Evolutionary conservation across 2,329 filamentous ascomycete species (phyloP), one percentile per base, ranked within the genome.

Genomic region (Taxawa tesnikishii): DNA sequence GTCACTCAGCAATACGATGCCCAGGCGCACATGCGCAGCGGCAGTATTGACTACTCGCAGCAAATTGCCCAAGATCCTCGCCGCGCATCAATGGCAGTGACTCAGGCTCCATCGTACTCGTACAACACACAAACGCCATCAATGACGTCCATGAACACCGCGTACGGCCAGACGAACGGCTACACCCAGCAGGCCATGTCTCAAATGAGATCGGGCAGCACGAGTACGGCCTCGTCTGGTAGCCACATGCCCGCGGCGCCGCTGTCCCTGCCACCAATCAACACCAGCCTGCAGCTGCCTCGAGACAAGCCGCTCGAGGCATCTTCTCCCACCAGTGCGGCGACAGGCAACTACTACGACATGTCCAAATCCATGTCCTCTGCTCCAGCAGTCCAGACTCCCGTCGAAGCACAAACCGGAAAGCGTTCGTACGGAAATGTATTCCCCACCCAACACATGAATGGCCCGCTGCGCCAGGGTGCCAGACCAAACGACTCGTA

Each of bases 341-440:
- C 26, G 10, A 29, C 18, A 14, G 27, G 26, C 8, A 21, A 27
- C 32, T 38, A 14, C 33, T 38, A 30, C 23, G 37, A 32, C 15
- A 29, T 26, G 28, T 32, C 17, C 31, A 33, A 33, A 31, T 21
- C 29, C 32, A 32, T 28, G 21, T 26, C 18, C 26, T 30, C 32
- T 35, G 25, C 29, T 29, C 36, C 25, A 23, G 26, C 16, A 21
- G 31, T 15, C 30, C 15, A 13, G 15, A 29, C 26, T 26, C 26
- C 32, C 36, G 50, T 45, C 34, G 41, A 40, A 4, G 38, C 47
- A 5, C 48, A 46, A 8, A 33, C 43, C 13, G 51, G 58, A 36
- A 67, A 67, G 43, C 61, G 63, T 27, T 55, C 56, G 17, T 66
- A 58, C 44, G 58, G 57, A 14, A 50, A 54, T 32, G 61, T 60